Base-by-base conservation (phyloP, 768 basidiomycete genomes). In the Epithele typhae region DNA sequence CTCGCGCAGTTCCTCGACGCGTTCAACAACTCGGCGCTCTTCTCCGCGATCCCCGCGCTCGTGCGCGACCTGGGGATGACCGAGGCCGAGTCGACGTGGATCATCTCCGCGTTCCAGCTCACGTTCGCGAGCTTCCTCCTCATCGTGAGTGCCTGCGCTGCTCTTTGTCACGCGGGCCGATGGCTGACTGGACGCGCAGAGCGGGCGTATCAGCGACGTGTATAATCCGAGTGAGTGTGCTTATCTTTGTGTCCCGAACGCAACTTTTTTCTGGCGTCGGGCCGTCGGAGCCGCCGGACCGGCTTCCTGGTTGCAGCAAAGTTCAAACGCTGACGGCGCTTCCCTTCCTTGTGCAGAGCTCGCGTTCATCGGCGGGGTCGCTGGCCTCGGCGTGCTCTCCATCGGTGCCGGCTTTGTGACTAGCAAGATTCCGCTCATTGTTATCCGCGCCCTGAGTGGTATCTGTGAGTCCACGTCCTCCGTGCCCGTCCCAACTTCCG, bases 1-100 rank as follows among this genome's bases (percentile, higher is more conserved):
- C 58, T 64, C 25, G 65, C 66, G 6, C 67, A 68, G 49, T 68
- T 68, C 53, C 59, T 68, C 37, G 68, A 70, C 42, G 57, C 64
- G 18, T 60, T 67, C 58, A 67, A 65, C 57, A 63, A 61, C 55
- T 68, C 63, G 3, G 57, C 65, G 9, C 58, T 66, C n/a, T 64
- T 63, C 57, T 60, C 63, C 7, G 63, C 65, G 41, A 61, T 66
- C 38, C 65, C 65, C 24, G 40, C 57, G 25, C 57, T 66, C 35
- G 52, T 56, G 35, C 40, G 22, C 22, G 45, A 54, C 15, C 54
- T 66, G 21, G 44, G 54, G 36, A 60, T 66, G 48, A 52, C 53
- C 19, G 38, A 54, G 48, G 45, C 54, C 43, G 52, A 65, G 42
- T 54, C 60, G 37, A 62, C 61, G 8, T 68, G 66, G 66, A 54